phyloP scores from a whole-genome alignment of 306 rosid genomes.

The Acacia acuminata region DNA sequence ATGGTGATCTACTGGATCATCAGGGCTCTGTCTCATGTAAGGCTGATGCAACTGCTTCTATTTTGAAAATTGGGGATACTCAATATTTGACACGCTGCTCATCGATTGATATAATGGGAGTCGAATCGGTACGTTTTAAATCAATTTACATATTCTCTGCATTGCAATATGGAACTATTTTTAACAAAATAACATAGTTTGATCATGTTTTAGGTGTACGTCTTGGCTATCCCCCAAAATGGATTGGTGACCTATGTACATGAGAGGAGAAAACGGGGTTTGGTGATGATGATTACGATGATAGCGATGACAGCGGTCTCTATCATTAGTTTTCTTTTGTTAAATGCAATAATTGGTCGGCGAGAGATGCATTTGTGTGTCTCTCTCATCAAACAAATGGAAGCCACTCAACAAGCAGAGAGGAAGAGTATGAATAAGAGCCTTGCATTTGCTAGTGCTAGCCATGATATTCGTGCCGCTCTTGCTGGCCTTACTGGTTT shows the following conservation, averaged over 20 bases:
- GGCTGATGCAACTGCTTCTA: conserved; percentile 27
- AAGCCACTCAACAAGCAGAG: conserved; percentile 79
- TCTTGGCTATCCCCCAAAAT: conserved; percentile 44
- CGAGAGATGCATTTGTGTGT: conserved; percentile 65
- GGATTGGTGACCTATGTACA: conserved; percentile 20
- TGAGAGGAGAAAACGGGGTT: conserved; percentile 36
- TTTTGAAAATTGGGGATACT: conserved; percentile 39
- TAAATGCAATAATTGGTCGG: conserved; percentile 33
- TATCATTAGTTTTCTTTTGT: conserved; percentile 31
- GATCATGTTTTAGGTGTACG: conserved; percentile 55
- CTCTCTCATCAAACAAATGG: conserved; percentile 65
- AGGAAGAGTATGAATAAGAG: conserved; percentile 71
- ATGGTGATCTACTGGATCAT: conserved; percentile 13
- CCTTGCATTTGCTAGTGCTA: conserved; percentile 64
- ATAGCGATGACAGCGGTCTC: conserved; percentile 32
- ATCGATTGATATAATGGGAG: conserved; percentile 50
- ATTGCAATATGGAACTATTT: not conserved
- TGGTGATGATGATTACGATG: conserved; percentile 38
- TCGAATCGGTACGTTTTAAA: conserved; percentile 50
- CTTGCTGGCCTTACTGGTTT: conserved; percentile 67
- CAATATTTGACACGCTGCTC: conserved; percentile 44
- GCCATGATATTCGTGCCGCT: conserved; percentile 77
- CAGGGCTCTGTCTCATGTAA: conserved; percentile 43
- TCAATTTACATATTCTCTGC: not conserved
- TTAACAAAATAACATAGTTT: not conserved